Conservation (phyloP, 495 filamentous ascomycete genomes). For the Durotheca rogersii region DNA sequence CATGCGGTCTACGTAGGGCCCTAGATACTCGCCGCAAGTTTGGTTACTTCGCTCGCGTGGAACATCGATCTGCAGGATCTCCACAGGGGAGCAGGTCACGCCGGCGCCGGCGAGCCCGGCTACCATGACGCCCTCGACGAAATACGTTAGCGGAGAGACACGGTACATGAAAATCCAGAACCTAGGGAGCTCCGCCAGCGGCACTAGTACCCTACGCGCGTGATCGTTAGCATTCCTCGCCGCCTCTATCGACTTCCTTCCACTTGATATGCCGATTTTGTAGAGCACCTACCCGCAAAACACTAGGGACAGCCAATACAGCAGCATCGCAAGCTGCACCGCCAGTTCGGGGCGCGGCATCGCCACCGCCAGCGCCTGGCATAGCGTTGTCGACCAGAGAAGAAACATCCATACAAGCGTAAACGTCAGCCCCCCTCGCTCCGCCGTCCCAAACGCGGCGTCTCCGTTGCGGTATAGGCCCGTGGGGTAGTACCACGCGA, state of each 20-base stretch:
- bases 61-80: not conserved
- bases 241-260: too few species aligned
- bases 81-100: not conserved
- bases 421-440: conserved; percentile 58
- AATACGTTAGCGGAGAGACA: conserved; percentile 58
- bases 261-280: not conserved
- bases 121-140: conserved; percentile 5
- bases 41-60: not conserved
- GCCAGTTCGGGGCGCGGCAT: conserved; percentile 59
- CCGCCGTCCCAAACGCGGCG: conserved; percentile 41
- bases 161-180: conserved; percentile 74
- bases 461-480: conserved; percentile 41
- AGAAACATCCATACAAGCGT: conserved; percentile 53
- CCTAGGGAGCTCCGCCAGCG: conserved; percentile 49
- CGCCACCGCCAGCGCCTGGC: conserved; percentile 59
- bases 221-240: not conserved
- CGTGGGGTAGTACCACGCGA: conserved; percentile 60
- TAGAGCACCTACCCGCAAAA: conserved; percentile 37
- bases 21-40: conserved; percentile 35
- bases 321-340: conserved; percentile 58
- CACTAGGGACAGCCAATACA: conserved; percentile 60
- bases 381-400: conserved; percentile 58
- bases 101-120: not conserved
- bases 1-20: conserved; percentile 2
- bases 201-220: conserved; percentile 7